These are phyloP conservation scores for Nidularia pulvinata DNA, from an alignment of 768 basidiomycete genomes.

Conservation along the genomic window DNA sequence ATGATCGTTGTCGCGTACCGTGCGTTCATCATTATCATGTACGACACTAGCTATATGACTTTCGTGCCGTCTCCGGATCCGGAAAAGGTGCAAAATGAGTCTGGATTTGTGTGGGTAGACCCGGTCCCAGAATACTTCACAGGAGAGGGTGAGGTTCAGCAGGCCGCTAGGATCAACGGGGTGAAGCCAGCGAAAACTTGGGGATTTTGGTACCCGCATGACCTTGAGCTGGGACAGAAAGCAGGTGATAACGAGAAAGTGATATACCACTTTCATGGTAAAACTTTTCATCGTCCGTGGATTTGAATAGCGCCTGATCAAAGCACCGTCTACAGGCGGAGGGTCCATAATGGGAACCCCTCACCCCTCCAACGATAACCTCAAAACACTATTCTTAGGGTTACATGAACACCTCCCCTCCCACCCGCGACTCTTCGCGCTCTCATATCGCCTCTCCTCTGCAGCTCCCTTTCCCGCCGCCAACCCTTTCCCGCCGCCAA, in stretches of 20 bases:
- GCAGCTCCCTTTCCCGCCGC: too few relatives aligned
- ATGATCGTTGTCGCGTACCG: not conserved
- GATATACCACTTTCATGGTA: not conserved
- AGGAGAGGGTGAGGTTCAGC: not conserved
- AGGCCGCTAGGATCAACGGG: not conserved
- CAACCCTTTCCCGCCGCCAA: conserved; percentile 12
- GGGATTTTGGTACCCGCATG: not conserved
- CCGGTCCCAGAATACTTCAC: not conserved
- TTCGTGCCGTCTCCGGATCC: not conserved
- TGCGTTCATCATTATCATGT: not conserved
- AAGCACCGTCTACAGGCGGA: too few relatives aligned
- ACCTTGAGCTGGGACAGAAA: not conserved
- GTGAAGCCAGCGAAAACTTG: not conserved
- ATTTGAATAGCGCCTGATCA: too few relatives aligned
- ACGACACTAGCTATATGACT: not conserved
- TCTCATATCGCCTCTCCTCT: not conserved
- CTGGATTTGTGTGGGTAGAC: not conserved
- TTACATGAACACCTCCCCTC: not conserved
- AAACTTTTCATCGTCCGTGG: not conserved
- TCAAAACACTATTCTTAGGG: too few relatives aligned
- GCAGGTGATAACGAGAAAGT: not conserved
- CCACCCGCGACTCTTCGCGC: not conserved
- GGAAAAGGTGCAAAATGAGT: not conserved
- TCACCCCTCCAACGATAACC: not conserved
- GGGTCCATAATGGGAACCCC: too few relatives aligned